Conservation (phyloP, 2,329 filamentous ascomycete genomes). For the Ophiosphaerella herpotricha region DNA sequence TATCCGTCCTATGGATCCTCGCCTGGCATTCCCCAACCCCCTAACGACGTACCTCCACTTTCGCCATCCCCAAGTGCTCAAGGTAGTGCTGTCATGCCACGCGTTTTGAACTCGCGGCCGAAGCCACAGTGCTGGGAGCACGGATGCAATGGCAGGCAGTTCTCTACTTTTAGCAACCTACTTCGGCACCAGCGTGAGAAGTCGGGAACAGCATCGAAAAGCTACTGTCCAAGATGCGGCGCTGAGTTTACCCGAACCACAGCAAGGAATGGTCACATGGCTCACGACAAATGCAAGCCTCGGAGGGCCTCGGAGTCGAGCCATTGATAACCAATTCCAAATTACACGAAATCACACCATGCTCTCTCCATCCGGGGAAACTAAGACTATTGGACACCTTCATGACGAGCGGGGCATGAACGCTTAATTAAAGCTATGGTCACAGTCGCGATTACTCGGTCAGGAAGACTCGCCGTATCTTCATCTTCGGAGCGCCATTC, state of each 20-base stretch:
- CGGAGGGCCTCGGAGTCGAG: slow-evolving; percentile 54
- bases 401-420: no score
- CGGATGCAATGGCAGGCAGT: slow-evolving; percentile 92
- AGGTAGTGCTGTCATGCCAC: slow-evolving; percentile 41
- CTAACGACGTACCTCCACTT: slow-evolving; percentile 27
- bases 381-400: no score
- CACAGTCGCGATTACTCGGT: no score
- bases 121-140: slow-evolving; percentile 98
- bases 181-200: slow-evolving; percentile 93
- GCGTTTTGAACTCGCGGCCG: slow-evolving; percentile 76
- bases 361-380: no score
- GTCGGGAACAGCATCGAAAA: slow-evolving; percentile 86
- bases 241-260: slow-evolving; percentile 90
- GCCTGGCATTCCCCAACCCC: slow-evolving; percentile 25
- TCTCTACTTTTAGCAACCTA: slow-evolving; percentile 95
- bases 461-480: no score
- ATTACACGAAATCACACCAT: no score
- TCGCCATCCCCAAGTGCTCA: slow-evolving; percentile 33
- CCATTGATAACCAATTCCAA: slow-evolving; percentile 13
- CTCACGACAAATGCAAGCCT: slow-evolving; percentile 91
- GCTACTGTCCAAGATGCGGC: slow-evolving; percentile 86
- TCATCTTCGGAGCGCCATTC: no score
- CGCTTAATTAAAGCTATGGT: no score
- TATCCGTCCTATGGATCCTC: slow-evolving; percentile 40
- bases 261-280: slow-evolving; percentile 83